Evolutionary conservation across 1,139 yeast species (phyloP).

Genomic region (Citeromyces hawaiiensis): DNA sequence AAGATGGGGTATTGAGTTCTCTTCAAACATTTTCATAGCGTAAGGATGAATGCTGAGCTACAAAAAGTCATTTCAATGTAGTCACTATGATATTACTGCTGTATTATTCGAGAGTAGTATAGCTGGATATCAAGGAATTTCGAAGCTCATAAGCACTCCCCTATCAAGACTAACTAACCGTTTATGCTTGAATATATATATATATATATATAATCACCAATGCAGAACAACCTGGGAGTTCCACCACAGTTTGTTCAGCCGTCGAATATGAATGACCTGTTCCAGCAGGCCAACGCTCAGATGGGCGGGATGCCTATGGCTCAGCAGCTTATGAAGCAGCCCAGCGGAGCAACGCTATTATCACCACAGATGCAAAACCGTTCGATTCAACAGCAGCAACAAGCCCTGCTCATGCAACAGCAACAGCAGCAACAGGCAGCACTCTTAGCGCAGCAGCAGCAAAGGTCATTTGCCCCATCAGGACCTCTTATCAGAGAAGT

Average conservation of each 20-base stretch:
- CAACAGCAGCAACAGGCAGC: conserved; percentile 10
- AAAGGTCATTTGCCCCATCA: not conserved
- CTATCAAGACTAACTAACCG: no score
- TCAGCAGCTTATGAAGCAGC: conserved; percentile 9
- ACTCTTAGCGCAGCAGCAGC: conserved; percentile 6
- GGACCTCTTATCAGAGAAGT: conserved; percentile 44
- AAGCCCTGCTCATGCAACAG: conserved; percentile 8
- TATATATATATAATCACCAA: no score
- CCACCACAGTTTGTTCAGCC: conserved; percentile 12
- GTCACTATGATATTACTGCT: no score
- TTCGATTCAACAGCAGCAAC: conserved; percentile 14
- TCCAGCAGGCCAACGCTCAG: conserved; percentile 4
- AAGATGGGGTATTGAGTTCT: no score
- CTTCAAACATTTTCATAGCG: no score
- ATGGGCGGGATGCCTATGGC: conserved; percentile 3
- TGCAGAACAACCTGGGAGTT: conserved; percentile 12
- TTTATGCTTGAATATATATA: no score
- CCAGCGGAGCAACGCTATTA: conserved; percentile 13
- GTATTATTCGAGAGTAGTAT: no score
- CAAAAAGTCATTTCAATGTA: no score
- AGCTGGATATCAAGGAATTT: no score
- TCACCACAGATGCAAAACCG: conserved; percentile 16
- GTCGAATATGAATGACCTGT: conserved; percentile 5
- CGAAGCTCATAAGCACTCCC: no score
- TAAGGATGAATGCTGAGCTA: no score